Percentiles rank a stretch among this genome's conserved stretches.
Conservation (phyloP, 2,329 filamentous ascomycete genomes). For the Ophiostoma novo-ulmi region DNA sequence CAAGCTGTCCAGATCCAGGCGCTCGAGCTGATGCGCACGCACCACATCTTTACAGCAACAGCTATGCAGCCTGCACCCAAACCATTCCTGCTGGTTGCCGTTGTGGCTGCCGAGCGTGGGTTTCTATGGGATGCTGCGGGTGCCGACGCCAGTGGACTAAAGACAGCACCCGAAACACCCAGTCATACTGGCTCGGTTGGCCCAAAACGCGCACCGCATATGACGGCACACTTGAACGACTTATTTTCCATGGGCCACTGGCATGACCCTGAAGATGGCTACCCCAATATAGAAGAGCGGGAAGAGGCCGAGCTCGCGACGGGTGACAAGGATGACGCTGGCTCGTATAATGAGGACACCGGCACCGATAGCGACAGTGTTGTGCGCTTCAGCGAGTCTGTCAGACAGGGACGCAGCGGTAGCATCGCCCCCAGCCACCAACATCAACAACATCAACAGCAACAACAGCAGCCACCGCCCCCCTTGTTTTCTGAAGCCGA, state of each 20-base stretch:
- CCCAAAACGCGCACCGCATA: conserved; percentile 36
- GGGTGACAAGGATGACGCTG: conserved; percentile 23
- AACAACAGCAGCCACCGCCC: not conserved
- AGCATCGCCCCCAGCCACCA: not conserved
- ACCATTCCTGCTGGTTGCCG: conserved; percentile 72
- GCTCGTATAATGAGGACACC: not conserved
- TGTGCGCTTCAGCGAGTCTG: conserved; percentile 29
- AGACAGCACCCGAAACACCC: not conserved
- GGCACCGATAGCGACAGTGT: conserved; percentile 21
- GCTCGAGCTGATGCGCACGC: conserved; percentile 70
- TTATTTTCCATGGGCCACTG: conserved; percentile 84
- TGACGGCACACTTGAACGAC: conserved; percentile 65
- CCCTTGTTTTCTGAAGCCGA: conserved; percentile 33
- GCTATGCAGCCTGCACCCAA: conserved; percentile 69
- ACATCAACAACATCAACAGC: not conserved
- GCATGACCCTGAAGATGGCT: conserved; percentile 67
- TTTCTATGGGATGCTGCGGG: conserved; percentile 31
- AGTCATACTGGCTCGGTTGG: conserved; percentile 7
- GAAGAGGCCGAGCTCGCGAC: conserved; percentile 42
- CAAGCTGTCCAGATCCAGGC: conserved; percentile 76
- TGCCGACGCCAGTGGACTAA: not conserved
- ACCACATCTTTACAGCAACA: conserved; percentile 69
- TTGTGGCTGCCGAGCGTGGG: conserved; percentile 51
- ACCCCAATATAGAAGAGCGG: conserved; percentile 66
- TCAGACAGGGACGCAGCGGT: conserved; percentile 24